Base-by-base conservation (phyloP, 768 basidiomycete species). In the Tricholoma bakamatsutake region DNA sequence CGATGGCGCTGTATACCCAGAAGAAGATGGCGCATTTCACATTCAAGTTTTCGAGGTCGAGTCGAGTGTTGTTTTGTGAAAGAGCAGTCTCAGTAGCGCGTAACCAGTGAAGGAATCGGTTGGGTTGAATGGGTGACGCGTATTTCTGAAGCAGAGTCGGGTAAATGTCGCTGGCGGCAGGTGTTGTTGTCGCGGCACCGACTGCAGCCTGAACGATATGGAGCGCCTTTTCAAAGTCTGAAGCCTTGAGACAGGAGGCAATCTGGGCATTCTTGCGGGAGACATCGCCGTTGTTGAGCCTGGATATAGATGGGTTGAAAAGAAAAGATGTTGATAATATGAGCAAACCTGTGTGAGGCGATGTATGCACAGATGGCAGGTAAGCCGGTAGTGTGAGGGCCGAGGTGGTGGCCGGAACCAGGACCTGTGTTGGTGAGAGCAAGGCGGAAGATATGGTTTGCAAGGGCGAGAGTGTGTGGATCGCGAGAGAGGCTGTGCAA, bases 321-420 rank as follows among this genome's bases (percentile, higher is more conserved):
- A n/a, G 40, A 37, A 5, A 42, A 33, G 6, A 21, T 34, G 28
- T 24, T 24, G 21, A 24, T 12, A 37, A 5, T 21, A 13, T n/a
- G 54, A 3, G 50, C 68, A 42, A 56, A 81, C 81, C 69, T 66
- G 66, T 75, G 68, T 6, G 79, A 81, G 21, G 81, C 80, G 47
- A 83, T 63, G 52, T 73, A 71, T 27, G 79, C 76, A 58, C 80
- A 82, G 30, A 80, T 75, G 5, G 81, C 79, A 15, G 78, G 71
- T 30, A 81, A 54, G 18, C 76, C 81, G 3, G 67, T 66, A 2
- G 63, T 65, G 12, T 67, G 68, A 18, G 73, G 57, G 3, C 74
- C 71, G 3, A 81, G 57, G 17, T 76, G 70, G 52, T 71, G 72
- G 5, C 82, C 82, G 7, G 80, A 78, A n/a, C 81, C 80, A 13